Evolutionary conservation across 1,284 basidiomycete species (phyloP).

Genomic region (Wallemia hederae): DNA sequence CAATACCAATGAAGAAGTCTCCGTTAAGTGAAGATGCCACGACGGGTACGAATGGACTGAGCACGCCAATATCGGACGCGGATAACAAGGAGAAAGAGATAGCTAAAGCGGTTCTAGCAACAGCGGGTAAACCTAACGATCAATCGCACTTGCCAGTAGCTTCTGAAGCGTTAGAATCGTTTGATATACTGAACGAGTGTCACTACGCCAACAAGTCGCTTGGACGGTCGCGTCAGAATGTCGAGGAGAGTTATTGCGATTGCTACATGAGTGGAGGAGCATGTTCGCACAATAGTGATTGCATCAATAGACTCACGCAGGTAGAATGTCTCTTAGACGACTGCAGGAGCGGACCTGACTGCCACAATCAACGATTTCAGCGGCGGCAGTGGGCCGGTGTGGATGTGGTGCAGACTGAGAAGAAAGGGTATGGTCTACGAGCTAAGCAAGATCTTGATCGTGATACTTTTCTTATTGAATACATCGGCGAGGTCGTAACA

Average conservation of each 20-base stretch:
- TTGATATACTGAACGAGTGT: not conserved
- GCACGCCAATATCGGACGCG: too few species aligned
- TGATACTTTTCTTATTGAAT: constrained; percentile 86
- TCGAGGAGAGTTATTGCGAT: not conserved
- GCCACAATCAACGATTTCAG: constrained; percentile 87
- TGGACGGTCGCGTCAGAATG: not conserved
- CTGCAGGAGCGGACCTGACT: constrained; percentile 52
- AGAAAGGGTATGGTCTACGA: constrained; percentile 80
- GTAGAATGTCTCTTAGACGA: constrained; percentile 74
- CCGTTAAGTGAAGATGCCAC: too few species aligned
- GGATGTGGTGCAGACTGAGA: constrained; percentile 72
- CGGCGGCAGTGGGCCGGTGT: constrained; percentile 56
- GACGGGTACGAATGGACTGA: too few species aligned
- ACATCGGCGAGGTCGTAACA: constrained; percentile 85
- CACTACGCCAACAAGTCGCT: not conserved
- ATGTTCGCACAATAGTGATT: constrained; percentile 24
- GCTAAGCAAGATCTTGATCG: constrained; percentile 42
- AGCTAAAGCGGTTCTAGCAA: not conserved
- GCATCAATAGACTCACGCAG: constrained; percentile 90
- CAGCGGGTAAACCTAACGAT: not conserved
- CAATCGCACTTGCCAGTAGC: not conserved
- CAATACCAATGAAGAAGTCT: too few species aligned
- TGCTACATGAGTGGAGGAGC: not conserved
- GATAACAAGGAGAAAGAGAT: too few species aligned
- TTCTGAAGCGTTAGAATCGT: not conserved